Base-by-base conservation (phyloP, 306 rosid species). In the Cercis canadensis region DNA sequence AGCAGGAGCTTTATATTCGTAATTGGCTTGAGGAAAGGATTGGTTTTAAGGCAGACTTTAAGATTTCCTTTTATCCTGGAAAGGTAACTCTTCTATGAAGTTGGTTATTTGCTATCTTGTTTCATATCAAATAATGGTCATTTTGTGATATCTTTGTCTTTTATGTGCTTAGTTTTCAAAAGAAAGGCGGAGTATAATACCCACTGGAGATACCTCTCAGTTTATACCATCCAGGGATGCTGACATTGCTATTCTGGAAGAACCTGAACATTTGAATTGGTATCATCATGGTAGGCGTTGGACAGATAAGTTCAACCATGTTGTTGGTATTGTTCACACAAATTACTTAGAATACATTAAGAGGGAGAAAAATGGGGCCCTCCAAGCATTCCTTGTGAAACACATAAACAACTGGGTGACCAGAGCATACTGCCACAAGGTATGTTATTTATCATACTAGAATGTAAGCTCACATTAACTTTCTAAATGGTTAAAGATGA, bases 191-290 rank as follows among this genome's bases (percentile, higher is more conserved):
- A 91, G 99, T 87, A 89, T 95, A 69, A 72, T 95, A 83, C 97
- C 97, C 14, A 91, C 96, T 62, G 99, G 99, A 75, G 97, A 95
- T 77, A 95, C 95, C 69, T 86, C 96, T 64, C 97, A 85, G 83
- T 91, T 94, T 79, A 84, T 94, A 70, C 92, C 92, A 7, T 91
- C 90, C 53, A 91, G 80, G 89, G 88, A 94, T 45, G 97, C 97
- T 46, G 97, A 91, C 88, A 87, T 91, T 85, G 97, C 97, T 36
- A 91, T 95, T 69, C 81, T 91, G 46, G 97, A 95, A 80, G 99
- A 95, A 79, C 99, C 99, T 19, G 96, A 95, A 76, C 99, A 95
- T 65, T 89, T 95, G 62, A 91, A 91, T 80, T 95, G 99, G 99
- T 95, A 95, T 79, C 97, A 91, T 83, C 99, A 95, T 46, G 99